phyloP scores from a whole-genome alignment of 495 filamentous ascomycete genomes.

The Hypoxylon crocopeplum region DNA sequence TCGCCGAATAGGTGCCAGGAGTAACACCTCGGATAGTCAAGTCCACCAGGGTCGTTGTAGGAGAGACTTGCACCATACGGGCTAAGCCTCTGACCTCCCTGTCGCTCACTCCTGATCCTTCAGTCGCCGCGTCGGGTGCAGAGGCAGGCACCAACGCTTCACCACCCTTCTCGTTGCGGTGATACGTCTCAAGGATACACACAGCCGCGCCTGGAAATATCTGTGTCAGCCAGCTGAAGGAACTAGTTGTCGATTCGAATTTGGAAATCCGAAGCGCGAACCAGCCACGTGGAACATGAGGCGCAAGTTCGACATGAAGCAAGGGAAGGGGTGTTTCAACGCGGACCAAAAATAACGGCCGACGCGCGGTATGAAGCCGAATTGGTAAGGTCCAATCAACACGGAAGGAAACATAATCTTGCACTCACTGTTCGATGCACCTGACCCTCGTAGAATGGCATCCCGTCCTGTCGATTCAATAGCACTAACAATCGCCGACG shows the following conservation, averaged over 20 bases:
- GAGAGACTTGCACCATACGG: constrained; percentile 80
- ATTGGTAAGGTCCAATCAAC: background rate
- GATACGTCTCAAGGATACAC: constrained; percentile 94
- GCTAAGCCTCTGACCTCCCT: constrained; percentile 72
- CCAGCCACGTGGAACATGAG: background rate
- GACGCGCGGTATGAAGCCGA: constrained; percentile 17
- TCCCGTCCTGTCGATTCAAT: constrained; percentile 91
- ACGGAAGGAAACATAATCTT: constrained; percentile 12
- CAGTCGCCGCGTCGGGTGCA: constrained; percentile 43
- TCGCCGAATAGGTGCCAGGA: constrained; percentile 81
- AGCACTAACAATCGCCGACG: constrained; percentile 84
- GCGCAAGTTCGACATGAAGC: constrained; percentile 6
- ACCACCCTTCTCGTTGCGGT: constrained; percentile 39
- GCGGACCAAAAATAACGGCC: constrained; percentile 16
- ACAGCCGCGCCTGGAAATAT: constrained; percentile 78
- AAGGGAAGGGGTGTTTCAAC: constrained; percentile 5
- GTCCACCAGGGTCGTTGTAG: constrained; percentile 81
- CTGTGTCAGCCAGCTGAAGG: constrained; percentile 22
- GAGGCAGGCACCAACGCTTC: constrained; percentile 40
- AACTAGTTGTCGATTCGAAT: background rate
- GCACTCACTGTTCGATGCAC: constrained; percentile 78
- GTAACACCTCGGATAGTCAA: constrained; percentile 85
- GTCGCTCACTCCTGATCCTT: constrained; percentile 54
- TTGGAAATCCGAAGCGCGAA: background rate
- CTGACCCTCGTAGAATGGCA: constrained; percentile 91